Conservation (phyloP, 2,329 filamentous ascomycete genomes). For the Dothistroma septosporum region DNA sequence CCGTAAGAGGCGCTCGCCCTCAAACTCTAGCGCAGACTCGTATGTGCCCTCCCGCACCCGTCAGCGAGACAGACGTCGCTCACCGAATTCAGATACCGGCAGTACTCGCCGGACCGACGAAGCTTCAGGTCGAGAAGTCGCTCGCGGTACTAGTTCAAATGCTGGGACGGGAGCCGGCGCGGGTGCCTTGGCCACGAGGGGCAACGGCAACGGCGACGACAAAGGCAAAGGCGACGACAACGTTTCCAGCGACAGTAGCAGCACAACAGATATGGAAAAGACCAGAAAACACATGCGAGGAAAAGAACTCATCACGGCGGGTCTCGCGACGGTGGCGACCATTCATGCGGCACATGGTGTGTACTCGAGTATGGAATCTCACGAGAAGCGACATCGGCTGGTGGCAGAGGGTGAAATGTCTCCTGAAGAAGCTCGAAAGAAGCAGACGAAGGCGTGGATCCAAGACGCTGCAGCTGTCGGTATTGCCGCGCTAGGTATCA, state of each 20-base stretch:
- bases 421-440: slow-evolving; percentile 58
- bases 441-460: slow-evolving; percentile 59
- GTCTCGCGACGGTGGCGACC: slow-evolving; percentile 63
- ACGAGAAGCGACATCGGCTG: slow-evolving; percentile 56
- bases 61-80: slow-evolving; percentile 39
- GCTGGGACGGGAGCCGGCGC: slow-evolving; percentile 38
- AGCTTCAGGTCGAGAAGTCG: slow-evolving; percentile 28
- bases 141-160: slow-evolving; percentile 40
- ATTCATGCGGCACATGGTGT: slow-evolving; percentile 65
- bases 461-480: slow-evolving; percentile 63
- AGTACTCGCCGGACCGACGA: slow-evolving; percentile 35
- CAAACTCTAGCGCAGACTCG: slow-evolving; percentile 48
- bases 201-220: slow-evolving; percentile 11
- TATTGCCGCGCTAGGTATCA: slow-evolving; percentile 64
- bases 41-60: slow-evolving; percentile 49
- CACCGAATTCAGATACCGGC: slow-evolving; percentile 39
- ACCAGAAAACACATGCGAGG: slow-evolving; percentile 61
- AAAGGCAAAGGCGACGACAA: slow-evolving; percentile 15
- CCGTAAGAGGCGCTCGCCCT: slow-evolving; percentile 45
- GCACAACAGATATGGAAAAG: slow-evolving; percentile 55
- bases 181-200: slow-evolving; percentile 20
- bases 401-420: slow-evolving; percentile 62
- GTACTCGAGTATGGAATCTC: slow-evolving; percentile 60
- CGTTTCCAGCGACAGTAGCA: slow-evolving; percentile 33
- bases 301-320: slow-evolving; percentile 63